A percentile compares a stretch with the other conserved stretches of the same genome.
These are phyloP conservation scores for Podila verticillata DNA, from an alignment of 192 early-diverging fungal genomes.

Conservation along the genomic window DNA sequence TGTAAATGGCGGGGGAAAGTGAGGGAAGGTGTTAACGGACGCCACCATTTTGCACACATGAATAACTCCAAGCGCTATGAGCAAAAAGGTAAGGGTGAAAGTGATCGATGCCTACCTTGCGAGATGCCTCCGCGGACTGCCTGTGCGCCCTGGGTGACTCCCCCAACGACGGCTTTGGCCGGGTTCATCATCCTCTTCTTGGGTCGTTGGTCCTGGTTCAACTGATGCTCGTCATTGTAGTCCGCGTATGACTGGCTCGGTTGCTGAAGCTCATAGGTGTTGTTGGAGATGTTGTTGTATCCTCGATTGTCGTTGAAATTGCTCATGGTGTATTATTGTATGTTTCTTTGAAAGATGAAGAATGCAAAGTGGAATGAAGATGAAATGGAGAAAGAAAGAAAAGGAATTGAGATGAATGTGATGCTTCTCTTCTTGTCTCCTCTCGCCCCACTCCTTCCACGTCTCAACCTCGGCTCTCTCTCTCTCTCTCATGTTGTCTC, in stretches of 20 bases:
- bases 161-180: slow-evolving; percentile 10
- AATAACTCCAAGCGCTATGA: background rate
- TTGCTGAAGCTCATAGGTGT: background rate
- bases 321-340: slow-evolving; percentile 3
- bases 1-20: background rate
- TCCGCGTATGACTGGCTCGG: background rate
- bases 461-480: no score
- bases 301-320: slow-evolving; percentile 13
- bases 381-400: background rate
- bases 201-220: background rate
- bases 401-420: background rate
- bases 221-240: slow-evolving; percentile 1
- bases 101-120: background rate
- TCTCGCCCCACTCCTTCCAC: background rate
- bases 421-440: background rate
- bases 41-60: background rate
- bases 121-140: slow-evolving; percentile 20
- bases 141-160: slow-evolving; percentile 12
- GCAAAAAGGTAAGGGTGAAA: background rate
- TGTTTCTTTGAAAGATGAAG: background rate
- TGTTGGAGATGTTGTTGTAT: slow-evolving; percentile 14
- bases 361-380: background rate
- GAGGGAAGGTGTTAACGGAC: background rate
- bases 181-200: slow-evolving; percentile 28
- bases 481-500: no score